Base-by-base conservation (phyloP, 2,329 filamentous ascomycete genomes). In the Falciphora oryzae region DNA sequence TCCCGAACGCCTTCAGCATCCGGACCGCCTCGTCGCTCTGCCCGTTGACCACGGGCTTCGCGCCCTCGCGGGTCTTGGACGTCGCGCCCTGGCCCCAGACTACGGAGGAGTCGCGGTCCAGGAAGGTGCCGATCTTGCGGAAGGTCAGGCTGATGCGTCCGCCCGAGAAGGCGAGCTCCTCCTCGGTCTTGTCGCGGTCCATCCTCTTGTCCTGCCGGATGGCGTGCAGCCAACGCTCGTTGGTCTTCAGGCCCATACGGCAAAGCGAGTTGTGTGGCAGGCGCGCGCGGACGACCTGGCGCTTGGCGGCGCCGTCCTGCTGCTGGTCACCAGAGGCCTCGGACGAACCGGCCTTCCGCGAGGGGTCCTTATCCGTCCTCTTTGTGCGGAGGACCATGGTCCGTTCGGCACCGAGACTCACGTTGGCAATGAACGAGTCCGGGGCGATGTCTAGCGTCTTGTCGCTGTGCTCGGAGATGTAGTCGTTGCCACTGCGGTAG, bases 41-140 rank as follows among this genome's bases (percentile, higher is more conserved):
- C 0, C 89, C 91, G 67, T 92, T 92, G 64, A 92, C 75, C 14
- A 96, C 87, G 0, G 79, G 70, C 0, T 79, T 78, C 0, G 93
- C 92, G 0, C 80, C 76, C 0, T 81, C 80, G 29, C 81, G 80
- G 0, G 79, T 81, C 77, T 97, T 96, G 8, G 79, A 80, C 0
- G 84, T 86, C 0, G 93, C 94, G 3, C 95, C 95, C 75, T 97
- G 93, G 18, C 95, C 95, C 94, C 93, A 98, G 64, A 99, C 96
- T 3, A 78, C 77, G 35, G 80, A 80, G 56, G 84, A 81, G n/a
- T 85, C 80, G 4, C 80, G 78, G 69, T 89, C 81, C 59, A 97
- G 77, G 72, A 92, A 98, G 0, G 95, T 99, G 2, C 88, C 92
- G 68, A 99, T 97, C 29, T 86, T 83, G 59, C 95, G 85, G 74